Evolutionary conservation across 129 eudicot species (phyloP), one percentile per base, ranked within the genome.

Genomic region (Centella asiatica): DNA sequence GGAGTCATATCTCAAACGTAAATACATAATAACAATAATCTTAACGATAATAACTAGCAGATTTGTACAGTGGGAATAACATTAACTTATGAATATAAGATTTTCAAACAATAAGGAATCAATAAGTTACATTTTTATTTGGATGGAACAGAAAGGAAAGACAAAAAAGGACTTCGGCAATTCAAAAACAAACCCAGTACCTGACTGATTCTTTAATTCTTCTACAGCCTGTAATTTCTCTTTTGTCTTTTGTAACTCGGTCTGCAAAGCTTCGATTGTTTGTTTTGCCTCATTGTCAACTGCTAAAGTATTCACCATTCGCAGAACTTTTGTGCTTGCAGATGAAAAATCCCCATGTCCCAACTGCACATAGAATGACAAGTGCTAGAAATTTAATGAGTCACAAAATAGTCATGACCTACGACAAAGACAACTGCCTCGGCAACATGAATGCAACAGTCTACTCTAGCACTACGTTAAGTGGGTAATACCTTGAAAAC

Each of bases 271-370:
- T 76, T 87, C 95, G 64, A 93, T 87, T 55, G 99, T 93, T 74
- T 85, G 95, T 47, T 89, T 93, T 60, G 96, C 96, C 74, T 93
- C 99, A 55, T 72, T 88, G 57, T 93, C 99, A 74, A 93, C 96
- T 6, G 89, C 95, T 65, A 93, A 75, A 73, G 85, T 85, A 69
- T 87, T 93, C 72, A 93, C 96, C 99, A 93, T 93, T 26, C 96
- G 88, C 55, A 93, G 62, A 67, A 93, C 96, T 78, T 85, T 93
- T 52, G 99, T 93, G 70, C 76, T 87, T 60, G 95, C 76, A 46
- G 95, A 79, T 67, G 99, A 93, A 85, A 76, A 93, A 72, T 93
- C 95, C 44, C 99, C 99, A 84, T 93, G 99, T 32, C 99, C 99
- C 64, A 93, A 58, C 99, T 87, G 87, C 66, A 79, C 22, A 71